phyloP scores from a whole-genome alignment of 176 grass and related monocot species.

The Stipa capillata region DNA sequence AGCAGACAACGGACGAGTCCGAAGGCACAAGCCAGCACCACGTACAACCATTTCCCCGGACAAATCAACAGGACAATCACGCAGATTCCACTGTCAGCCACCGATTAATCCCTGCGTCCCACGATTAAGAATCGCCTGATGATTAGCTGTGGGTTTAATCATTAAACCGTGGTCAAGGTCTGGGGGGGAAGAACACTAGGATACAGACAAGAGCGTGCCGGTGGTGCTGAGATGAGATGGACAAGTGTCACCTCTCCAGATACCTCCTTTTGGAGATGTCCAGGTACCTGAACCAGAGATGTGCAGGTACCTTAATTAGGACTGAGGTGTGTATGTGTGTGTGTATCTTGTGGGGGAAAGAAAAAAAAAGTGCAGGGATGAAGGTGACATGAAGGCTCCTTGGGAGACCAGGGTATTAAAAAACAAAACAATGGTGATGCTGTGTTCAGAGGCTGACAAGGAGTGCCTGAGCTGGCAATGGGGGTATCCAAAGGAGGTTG shows the following conservation, averaged over 20 bases:
- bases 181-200: too few relatives aligned
- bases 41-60: neutral
- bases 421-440: neutral
- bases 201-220: too few relatives aligned
- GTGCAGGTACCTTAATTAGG: neutral
- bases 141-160: neutral
- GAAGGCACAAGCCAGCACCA: neutral
- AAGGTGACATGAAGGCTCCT: conserved; percentile 25
- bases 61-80: conserved; percentile 10
- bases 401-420: conserved; percentile 15
- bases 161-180: neutral
- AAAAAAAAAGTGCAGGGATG: neutral
- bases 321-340: neutral
- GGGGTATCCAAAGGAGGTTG: neutral
- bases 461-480: neutral
- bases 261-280: neutral
- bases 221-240: neutral
- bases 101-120: neutral
- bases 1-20: neutral
- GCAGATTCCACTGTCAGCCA: neutral
- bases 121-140: neutral
- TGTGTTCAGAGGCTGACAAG: conserved; percentile 20
- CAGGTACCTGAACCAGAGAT: too few relatives aligned
- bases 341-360: neutral
- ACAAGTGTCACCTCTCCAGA: neutral